Conservation (phyloP, 2,329 filamentous ascomycete species). For the Exophiala sp. region DNA sequence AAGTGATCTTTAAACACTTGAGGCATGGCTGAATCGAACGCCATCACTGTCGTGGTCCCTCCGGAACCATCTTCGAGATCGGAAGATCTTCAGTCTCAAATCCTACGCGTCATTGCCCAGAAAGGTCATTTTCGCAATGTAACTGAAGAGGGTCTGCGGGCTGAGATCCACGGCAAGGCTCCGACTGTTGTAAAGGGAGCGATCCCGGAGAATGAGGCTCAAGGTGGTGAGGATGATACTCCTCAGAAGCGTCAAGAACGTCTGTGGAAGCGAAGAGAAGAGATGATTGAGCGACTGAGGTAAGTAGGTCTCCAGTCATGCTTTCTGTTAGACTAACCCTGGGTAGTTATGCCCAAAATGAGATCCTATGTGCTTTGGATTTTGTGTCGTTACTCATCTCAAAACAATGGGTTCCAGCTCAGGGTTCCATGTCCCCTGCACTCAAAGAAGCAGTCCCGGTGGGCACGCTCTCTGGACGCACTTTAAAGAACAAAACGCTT, state of each 20-base stretch:
- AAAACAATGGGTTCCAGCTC: slow-evolving; percentile 71
- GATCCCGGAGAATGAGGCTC: slow-evolving; percentile 40
- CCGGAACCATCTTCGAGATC: slow-evolving; percentile 2
- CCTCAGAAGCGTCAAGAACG: slow-evolving; percentile 39
- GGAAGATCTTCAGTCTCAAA: slow-evolving; percentile 15
- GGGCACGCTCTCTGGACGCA: slow-evolving; percentile 69
- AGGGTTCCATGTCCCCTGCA: slow-evolving; percentile 65
- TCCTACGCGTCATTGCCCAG: slow-evolving; percentile 67
- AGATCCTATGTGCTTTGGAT: slow-evolving; percentile 66
- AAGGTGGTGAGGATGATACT: slow-evolving; percentile 32
- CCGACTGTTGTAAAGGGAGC: slow-evolving; percentile 45
- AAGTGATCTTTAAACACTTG: background rate
- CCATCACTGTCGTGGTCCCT: slow-evolving; percentile 21
- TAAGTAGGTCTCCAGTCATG: slow-evolving; percentile 27
- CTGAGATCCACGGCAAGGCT: slow-evolving; percentile 57
- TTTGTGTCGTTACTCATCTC: slow-evolving; percentile 79
- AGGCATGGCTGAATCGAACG: slow-evolving; percentile 15
- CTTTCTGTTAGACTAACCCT: slow-evolving; percentile 11
- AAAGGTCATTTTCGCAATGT: slow-evolving; percentile 79
- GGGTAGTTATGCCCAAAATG: slow-evolving; percentile 43
- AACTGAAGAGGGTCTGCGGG: slow-evolving; percentile 67
- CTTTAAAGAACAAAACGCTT: slow-evolving; percentile 59
- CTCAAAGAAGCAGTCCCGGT: slow-evolving; percentile 69
- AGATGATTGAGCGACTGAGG: slow-evolving; percentile 44
- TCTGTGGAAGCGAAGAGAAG: slow-evolving; percentile 43